Conservation (phyloP, 345 rosid genomes). For the Salix caprea region DNA sequence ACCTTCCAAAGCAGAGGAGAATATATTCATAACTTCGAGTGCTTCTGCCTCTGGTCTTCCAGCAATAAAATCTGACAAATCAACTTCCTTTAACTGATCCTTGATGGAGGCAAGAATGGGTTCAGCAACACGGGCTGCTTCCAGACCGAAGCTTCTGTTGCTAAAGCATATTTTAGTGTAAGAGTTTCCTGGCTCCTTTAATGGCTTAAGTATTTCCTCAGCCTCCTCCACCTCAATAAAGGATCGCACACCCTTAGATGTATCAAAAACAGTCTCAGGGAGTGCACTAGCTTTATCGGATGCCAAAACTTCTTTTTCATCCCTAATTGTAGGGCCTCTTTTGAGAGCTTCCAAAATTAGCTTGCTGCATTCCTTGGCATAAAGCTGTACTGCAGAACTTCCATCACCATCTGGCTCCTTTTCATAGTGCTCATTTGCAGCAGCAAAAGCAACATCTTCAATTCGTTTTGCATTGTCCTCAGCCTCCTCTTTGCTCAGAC, state of each 20-base stretch:
- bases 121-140: conserved; percentile 72
- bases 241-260: conserved; percentile 63
- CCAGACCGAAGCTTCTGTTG: conserved; percentile 79
- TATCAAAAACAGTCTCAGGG: conserved; percentile 53
- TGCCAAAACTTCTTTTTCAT: conserved; percentile 16
- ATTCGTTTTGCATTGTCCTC: conserved; percentile 67
- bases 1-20: conserved; percentile 75
- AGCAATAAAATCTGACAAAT: conserved; percentile 85
- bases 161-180: conserved; percentile 86
- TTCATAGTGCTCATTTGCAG: conserved; percentile 68
- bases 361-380: conserved; percentile 91
- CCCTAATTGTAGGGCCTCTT: conserved; percentile 47
- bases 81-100: conserved; percentile 75
- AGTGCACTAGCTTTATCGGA: conserved; percentile 32
- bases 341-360: conserved; percentile 75
- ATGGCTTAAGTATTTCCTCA: conserved; percentile 64
- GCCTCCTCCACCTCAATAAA: conserved; percentile 81
- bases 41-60: conserved; percentile 86
- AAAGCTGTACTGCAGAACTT: conserved; percentile 87
- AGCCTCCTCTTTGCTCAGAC: conserved; percentile 67
- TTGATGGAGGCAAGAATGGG: conserved; percentile 69
- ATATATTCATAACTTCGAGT: conserved; percentile 75
- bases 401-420: conserved; percentile 97
- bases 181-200: conserved; percentile 64
- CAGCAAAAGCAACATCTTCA: conserved; percentile 59